phyloP scores from a whole-genome alignment of 1,284 basidiomycete genomes.

The Coniophora puteana region DNA sequence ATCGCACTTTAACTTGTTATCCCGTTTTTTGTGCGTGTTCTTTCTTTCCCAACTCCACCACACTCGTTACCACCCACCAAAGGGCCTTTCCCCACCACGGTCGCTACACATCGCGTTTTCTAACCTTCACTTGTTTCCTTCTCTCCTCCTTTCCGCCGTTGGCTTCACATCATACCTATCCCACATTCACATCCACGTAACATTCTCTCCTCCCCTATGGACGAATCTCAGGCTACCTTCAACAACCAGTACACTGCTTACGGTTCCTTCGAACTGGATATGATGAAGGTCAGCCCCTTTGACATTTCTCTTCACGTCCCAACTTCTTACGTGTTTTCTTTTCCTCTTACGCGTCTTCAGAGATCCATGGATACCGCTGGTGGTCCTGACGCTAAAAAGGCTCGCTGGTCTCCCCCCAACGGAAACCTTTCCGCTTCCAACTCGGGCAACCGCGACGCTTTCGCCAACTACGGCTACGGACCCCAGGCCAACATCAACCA shows the following conservation, averaged over 20 bases:
- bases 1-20: constrained; percentile 35
- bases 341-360: constrained; percentile 31
- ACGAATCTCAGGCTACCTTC: constrained; percentile 69
- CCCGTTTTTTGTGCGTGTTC: constrained; percentile 50
- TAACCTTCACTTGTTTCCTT: constrained; percentile 35
- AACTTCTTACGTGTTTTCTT: constrained; percentile 6
- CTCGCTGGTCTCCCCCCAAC: constrained; percentile 68
- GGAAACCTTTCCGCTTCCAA: constrained; percentile 32
- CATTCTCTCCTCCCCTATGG: constrained; percentile 45
- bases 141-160: constrained; percentile 36
- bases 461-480: constrained; percentile 82
- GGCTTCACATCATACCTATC: constrained; percentile 31
- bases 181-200: constrained; percentile 24
- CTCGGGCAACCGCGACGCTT: constrained; percentile 55
- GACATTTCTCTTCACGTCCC: background rate
- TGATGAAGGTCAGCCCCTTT: constrained; percentile 69
- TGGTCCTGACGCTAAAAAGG: constrained; percentile 82
- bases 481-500: constrained; percentile 63
- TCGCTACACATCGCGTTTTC: constrained; percentile 32
- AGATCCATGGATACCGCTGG: constrained; percentile 76
- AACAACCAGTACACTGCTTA: constrained; percentile 63
- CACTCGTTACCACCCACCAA: constrained; percentile 22
- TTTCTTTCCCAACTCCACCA: constrained; percentile 38
- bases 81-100: constrained; percentile 19
- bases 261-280: constrained; percentile 76